Percentiles rank a stretch among this genome's conserved stretches.
Conservation (phyloP, 768 basidiomycete species). For the Boletus patriciae region DNA sequence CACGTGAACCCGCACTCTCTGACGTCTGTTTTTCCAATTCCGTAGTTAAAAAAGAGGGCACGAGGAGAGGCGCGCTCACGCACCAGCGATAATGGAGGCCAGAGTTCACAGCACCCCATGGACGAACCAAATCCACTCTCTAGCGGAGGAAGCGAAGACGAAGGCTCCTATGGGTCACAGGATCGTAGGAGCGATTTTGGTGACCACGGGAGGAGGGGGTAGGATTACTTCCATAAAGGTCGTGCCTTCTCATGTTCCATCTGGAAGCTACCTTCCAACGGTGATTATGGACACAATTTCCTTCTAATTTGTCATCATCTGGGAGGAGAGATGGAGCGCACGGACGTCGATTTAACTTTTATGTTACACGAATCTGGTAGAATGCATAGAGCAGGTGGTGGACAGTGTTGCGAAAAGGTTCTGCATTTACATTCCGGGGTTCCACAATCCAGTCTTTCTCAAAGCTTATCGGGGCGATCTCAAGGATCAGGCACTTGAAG, state of each 20-base stretch:
- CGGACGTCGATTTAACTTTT: slow-evolving; percentile 8
- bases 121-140: slow-evolving; percentile 28
- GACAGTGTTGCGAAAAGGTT: not conserved
- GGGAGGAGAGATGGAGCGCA: not conserved
- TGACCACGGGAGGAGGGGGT: slow-evolving; percentile 36
- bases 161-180: slow-evolving; percentile 36
- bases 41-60: slow-evolving; percentile 35
- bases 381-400: slow-evolving; percentile 8
- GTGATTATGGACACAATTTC: slow-evolving; percentile 23
- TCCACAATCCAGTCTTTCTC: slow-evolving; percentile 6
- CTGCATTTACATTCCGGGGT: not conserved
- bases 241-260: slow-evolving; percentile 20
- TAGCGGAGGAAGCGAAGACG: slow-evolving; percentile 36
- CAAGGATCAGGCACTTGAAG: slow-evolving; percentile 24
- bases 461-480: slow-evolving; percentile 32
- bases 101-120: slow-evolving; percentile 29
- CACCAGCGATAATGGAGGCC: slow-evolving; percentile 26
- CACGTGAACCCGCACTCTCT: slow-evolving; percentile 19
- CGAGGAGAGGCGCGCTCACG: slow-evolving; percentile 34
- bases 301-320: slow-evolving; percentile 9
- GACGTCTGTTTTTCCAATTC: slow-evolving; percentile 20
- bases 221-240: slow-evolving; percentile 22
- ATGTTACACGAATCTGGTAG: slow-evolving; percentile 13
- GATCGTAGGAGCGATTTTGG: slow-evolving; percentile 37
- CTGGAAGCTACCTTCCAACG: slow-evolving; percentile 12